These are phyloP conservation scores for Cystobasidium onofrii DNA, from an alignment of 768 basidiomycete species.

Conservation along the genomic window DNA sequence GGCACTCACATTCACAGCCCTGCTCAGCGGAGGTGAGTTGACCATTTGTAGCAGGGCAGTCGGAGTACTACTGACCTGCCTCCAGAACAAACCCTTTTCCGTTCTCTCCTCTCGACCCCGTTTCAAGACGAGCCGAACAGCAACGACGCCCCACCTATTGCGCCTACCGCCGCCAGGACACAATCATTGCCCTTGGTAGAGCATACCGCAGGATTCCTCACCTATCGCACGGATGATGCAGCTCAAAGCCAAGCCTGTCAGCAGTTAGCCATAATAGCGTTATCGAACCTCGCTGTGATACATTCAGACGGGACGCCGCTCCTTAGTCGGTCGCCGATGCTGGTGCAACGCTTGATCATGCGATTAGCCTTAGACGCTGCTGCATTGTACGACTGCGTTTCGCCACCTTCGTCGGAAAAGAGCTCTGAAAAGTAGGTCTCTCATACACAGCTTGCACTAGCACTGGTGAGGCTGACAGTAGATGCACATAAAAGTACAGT, in stretches of 20 bases:
- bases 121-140: background rate
- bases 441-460: background rate
- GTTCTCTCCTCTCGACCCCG: background rate
- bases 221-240: background rate
- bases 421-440: background rate
- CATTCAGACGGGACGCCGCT: slow-evolving; percentile 13
- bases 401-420: background rate
- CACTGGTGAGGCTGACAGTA: background rate
- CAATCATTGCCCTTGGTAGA: slow-evolving; percentile 1
- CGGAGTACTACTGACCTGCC: background rate
- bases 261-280: background rate
- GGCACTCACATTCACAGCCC: background rate
- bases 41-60: background rate
- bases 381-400: background rate
- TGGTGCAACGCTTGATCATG: slow-evolving; percentile 3
- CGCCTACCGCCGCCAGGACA: background rate
- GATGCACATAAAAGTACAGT: no score
- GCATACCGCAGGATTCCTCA: background rate
- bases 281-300: background rate
- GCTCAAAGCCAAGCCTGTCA: background rate
- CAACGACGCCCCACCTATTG: background rate
- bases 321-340: background rate
- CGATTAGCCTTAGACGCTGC: background rate
- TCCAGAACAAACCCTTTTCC: background rate
- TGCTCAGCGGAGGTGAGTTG: background rate